These are phyloP conservation scores for Verticillium dahliae DNA, from an alignment of 2,329 filamentous ascomycete genomes.

Conservation along the genomic window DNA sequence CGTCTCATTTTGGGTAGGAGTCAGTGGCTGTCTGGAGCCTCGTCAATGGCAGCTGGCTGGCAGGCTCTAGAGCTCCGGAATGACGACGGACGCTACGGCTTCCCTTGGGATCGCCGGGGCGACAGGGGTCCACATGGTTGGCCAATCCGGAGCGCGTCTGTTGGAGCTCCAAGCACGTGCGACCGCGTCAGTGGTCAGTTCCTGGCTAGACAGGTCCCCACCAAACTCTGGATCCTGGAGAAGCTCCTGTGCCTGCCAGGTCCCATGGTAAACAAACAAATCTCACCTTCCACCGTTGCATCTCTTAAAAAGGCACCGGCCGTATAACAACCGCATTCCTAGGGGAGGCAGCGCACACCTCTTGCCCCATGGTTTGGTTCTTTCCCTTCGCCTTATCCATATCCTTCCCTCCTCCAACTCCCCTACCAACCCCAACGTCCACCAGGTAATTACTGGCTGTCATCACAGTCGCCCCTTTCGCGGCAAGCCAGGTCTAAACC, in stretches of 20 bases:
- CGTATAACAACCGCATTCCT: slow-evolving; percentile 1
- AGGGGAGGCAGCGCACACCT: not conserved
- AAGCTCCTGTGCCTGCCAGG: not conserved
- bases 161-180: not conserved
- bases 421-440: not conserved
- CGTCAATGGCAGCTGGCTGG: not conserved
- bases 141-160: not conserved
- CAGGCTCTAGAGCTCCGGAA: not conserved
- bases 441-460: not conserved
- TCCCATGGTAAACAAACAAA: slow-evolving; percentile 1
- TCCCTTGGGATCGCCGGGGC: not conserved
- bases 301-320: not conserved
- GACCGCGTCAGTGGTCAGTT: not conserved
- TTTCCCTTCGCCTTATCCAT: not conserved
- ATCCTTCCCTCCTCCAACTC: not conserved
- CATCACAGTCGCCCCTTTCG: not conserved
- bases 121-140: not conserved
- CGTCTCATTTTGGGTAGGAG: not conserved
- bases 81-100: not conserved
- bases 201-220: not conserved
- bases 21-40: not conserved
- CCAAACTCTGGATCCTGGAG: not conserved
- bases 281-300: not conserved
- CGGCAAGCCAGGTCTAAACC: not conserved
- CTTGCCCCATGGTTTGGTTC: not conserved